phyloP scores from a whole-genome alignment of 352 stramenopile genomes.

The Peronospora belbahrii region DNA sequence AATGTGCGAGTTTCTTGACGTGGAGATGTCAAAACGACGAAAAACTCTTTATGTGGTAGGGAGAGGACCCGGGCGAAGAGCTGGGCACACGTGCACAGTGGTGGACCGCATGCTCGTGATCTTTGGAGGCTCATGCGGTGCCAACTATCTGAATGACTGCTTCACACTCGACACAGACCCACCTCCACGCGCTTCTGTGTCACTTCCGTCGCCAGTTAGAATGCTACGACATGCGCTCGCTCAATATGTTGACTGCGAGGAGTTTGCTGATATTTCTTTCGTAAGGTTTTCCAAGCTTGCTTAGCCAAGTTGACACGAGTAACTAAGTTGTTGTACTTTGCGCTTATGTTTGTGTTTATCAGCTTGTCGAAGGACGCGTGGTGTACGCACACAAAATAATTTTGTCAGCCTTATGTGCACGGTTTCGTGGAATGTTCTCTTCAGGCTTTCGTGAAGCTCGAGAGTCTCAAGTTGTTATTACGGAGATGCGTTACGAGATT shows the following conservation, averaged over 20 bases:
- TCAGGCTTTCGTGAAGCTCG: conserved; percentile 86
- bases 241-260: conserved; percentile 88
- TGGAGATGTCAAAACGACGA: conserved; percentile 19
- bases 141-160: conserved; percentile 93
- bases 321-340: conserved; percentile 3
- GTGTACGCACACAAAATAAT: conserved; percentile 93
- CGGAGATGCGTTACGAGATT: conserved; percentile 82
- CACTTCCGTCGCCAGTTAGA: conserved; percentile 53
- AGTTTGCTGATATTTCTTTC: conserved; percentile 95
- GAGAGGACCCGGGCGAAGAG: conserved; percentile 77
- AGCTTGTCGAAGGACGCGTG: conserved; percentile 88
- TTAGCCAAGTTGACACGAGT: background rate
- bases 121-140: conserved; percentile 89
- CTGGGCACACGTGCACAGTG: conserved; percentile 91
- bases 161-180: conserved; percentile 93
- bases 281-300: conserved; percentile 25
- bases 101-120: conserved; percentile 90
- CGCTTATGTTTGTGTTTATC: background rate
- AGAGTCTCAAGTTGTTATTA: conserved; percentile 81
- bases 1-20: conserved; percentile 30
- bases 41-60: conserved; percentile 84
- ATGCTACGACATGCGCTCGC: conserved; percentile 68
- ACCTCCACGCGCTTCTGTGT: conserved; percentile 75
- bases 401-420: conserved; percentile 87
- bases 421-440: conserved; percentile 93